phyloP scores from a whole-genome alignment of 805 yeast genomes.

The Saccharomyces kudriavzevii region DNA sequence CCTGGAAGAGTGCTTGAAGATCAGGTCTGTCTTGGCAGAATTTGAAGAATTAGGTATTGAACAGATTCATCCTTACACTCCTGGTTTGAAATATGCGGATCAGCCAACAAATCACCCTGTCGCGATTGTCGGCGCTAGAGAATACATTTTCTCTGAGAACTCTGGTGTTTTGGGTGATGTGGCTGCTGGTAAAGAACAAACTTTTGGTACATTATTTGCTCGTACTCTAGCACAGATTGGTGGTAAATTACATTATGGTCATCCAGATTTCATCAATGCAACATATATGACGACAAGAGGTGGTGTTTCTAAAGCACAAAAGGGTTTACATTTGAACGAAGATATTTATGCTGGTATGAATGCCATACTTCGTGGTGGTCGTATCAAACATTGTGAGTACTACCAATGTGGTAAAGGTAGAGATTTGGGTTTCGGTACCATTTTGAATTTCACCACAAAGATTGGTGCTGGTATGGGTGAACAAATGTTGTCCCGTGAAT shows the following conservation, averaged over 20 bases:
- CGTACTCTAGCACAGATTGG: conserved; percentile 89
- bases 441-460: conserved; percentile 85
- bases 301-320: conserved; percentile 91
- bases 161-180: conserved; percentile 90
- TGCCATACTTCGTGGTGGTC: conserved; percentile 82
- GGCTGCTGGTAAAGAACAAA: conserved; percentile 96
- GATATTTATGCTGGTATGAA: conserved; percentile 95
- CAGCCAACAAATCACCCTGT: conserved; percentile 69
- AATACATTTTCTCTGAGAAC: conserved; percentile 86
- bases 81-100: conserved; percentile 42
- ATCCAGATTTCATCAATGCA: conserved; percentile 89
- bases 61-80: conserved; percentile 45
- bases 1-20: conserved; percentile 85
- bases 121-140: conserved; percentile 92
- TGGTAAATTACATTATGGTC: conserved; percentile 92
- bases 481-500: conserved; percentile 85
- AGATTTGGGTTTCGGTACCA: conserved; percentile 88
- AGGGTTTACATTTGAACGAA: conserved; percentile 86
- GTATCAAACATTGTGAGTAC: conserved; percentile 90
- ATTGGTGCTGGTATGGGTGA: conserved; percentile 99
- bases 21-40: conserved; percentile 79
- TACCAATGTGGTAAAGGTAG: conserved; percentile 96
- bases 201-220: conserved; percentile 92
- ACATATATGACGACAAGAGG: conserved; percentile 92
- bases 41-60: conserved; percentile 69